A percentile compares a stretch with the other conserved stretches of the same genome.
Conservation (phyloP, 2,329 filamentous ascomycete species). For the Pleurostoma richardsiae region DNA sequence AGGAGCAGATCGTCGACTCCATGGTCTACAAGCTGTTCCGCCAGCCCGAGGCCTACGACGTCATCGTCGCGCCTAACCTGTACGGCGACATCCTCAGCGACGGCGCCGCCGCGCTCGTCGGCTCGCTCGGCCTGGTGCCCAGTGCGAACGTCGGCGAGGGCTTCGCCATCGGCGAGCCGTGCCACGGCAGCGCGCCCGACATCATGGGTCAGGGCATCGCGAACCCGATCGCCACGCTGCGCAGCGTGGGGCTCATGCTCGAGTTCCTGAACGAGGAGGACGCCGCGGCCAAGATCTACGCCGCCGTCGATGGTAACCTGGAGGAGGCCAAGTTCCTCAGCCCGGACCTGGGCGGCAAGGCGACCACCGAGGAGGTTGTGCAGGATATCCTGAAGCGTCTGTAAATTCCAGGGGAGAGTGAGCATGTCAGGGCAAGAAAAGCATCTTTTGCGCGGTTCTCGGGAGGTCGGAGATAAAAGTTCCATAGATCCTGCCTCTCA, state of each 20-base stretch:
- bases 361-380: slow-evolving; percentile 80
- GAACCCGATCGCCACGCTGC: slow-evolving; percentile 92
- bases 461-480: too few species aligned
- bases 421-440: neutral
- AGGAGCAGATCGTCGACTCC: slow-evolving; percentile 98
- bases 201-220: slow-evolving; percentile 90
- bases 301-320: slow-evolving; percentile 85
- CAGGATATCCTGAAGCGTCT: slow-evolving; percentile 80
- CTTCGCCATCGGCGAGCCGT: slow-evolving; percentile 96
- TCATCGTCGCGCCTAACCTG: slow-evolving; percentile 94
- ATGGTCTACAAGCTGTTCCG: slow-evolving; percentile 99
- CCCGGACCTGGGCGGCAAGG: slow-evolving; percentile 85
- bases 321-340: slow-evolving; percentile 77
- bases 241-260: slow-evolving; percentile 89
- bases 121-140: slow-evolving; percentile 85
- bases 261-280: slow-evolving; percentile 87
- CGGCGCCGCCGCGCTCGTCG: slow-evolving; percentile 89
- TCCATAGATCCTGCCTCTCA: too few species aligned
- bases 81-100: slow-evolving; percentile 97
- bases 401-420: slow-evolving; percentile 35
- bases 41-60: slow-evolving; percentile 90
- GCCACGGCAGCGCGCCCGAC: slow-evolving; percentile 92
- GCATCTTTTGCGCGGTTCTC: too few species aligned
- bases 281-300: slow-evolving; percentile 85
- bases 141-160: slow-evolving; percentile 91